A percentile compares a stretch with the other conserved stretches of the same genome.
phyloP scores from a whole-genome alignment of 2,329 filamentous ascomycete genomes.

The Diaporthe citri region DNA sequence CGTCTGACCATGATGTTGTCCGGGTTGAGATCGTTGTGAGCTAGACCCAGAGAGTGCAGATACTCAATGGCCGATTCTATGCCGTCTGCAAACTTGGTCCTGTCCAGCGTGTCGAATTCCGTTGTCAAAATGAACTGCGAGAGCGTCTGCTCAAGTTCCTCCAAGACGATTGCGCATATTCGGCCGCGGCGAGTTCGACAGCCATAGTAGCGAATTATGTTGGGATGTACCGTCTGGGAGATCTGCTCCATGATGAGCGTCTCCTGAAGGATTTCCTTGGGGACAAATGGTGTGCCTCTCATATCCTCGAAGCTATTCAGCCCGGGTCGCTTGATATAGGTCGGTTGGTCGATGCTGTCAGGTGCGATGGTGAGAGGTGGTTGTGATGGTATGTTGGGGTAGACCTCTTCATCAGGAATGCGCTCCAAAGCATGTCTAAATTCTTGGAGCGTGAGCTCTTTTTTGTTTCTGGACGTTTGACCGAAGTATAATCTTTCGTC shows the following conservation, averaged over 20 bases:
- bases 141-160: not conserved
- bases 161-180: conserved; percentile 36
- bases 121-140: not conserved
- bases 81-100: conserved; percentile 1
- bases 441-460: not conserved
- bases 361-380: conserved; percentile 6
- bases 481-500: not conserved
- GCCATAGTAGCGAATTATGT: conserved; percentile 38
- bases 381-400: not conserved
- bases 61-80: conserved; percentile 25
- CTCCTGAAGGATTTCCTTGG: conserved; percentile 31
- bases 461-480: not conserved
- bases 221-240: conserved; percentile 23
- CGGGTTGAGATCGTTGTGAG: conserved; percentile 32
- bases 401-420: conserved; percentile 1
- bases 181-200: conserved; percentile 30
- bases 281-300: not conserved
- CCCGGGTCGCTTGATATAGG: conserved; percentile 21
- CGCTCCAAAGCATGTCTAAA: not conserved
- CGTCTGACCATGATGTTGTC: conserved; percentile 21
- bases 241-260: conserved; percentile 36
- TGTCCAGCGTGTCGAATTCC: not conserved
- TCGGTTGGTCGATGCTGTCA: not conserved
- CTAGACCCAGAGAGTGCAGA: conserved; percentile 12
- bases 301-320: not conserved